Base-by-base conservation (phyloP, 2,329 filamentous ascomycete genomes). In the Colletotrichum sp. region DNA sequence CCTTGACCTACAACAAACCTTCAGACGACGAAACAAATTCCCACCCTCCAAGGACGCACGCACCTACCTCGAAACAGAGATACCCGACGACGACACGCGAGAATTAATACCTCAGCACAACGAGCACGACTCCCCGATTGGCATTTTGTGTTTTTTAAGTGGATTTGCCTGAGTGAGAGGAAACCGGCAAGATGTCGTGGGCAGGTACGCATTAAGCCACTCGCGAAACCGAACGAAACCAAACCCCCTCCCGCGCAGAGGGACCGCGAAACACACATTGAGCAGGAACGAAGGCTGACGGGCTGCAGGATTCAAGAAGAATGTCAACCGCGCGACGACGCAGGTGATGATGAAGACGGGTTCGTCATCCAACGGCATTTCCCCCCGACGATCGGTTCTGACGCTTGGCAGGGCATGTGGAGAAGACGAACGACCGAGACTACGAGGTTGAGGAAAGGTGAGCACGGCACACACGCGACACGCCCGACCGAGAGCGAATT, bases 291-390 rank as follows among this genome's bases (percentile, higher is more conserved):
- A 6, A 52, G n/a, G 43, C 69, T 61, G 68, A 55, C 8, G 10
- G 43, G 73, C 38, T 58, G 78, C 78, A 87, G 86, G 86, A 78
- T 87, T 87, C 81, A 87, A 97, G 89, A 98, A 98, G 86, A 97
- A 97, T 92, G 96, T 98, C 89, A 96, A 97, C 89, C 95, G 97
- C 88, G 96, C 96, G 81, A 98, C 96, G 86, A 99, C 97, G 87
- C 96, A 98, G 93, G 96, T 98, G 77, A 98, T 99, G 95, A 98
- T 99, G 96, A 99, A 99, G 91, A 98, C 96, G 73, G 95, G 93
- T 94, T 16, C 43, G 32, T 71, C 52, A 24, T 59, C 58, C 58
- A 24, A 21, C 24, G 21, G 4, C 48, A 48, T 69, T 26, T 5
- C 30, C 36, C 48, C 48, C 32, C n/a, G 32, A 43, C 5, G 36